These are phyloP conservation scores for Carex cristatella DNA, from an alignment of 176 grass and related monocot species.

Conservation along the genomic window DNA sequence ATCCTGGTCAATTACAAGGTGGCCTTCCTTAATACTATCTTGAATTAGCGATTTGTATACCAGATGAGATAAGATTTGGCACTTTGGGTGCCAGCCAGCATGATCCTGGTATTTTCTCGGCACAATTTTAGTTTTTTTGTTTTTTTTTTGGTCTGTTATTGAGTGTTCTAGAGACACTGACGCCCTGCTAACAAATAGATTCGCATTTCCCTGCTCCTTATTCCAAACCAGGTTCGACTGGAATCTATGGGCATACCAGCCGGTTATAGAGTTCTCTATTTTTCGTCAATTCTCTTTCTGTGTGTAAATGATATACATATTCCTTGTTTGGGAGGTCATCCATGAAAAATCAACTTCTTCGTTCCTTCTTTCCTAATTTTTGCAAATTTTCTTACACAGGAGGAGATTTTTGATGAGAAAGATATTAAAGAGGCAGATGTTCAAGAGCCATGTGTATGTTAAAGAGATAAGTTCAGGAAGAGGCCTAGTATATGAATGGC, in stretches of 20 bases:
- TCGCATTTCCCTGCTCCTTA: too few relatives aligned
- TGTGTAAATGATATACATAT: not conserved
- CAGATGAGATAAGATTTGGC: not conserved
- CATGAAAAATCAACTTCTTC: not conserved
- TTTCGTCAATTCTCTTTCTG: not conserved
- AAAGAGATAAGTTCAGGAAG: not conserved
- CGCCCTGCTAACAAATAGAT: too few relatives aligned
- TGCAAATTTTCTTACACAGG: slow-evolving; percentile 22
- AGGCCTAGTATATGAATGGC: not conserved
- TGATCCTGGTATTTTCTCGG: not conserved
- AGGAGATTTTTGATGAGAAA: slow-evolving; percentile 85
- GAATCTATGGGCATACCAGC: not conserved
- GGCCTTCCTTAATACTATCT: not conserved
- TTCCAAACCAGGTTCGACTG: too few relatives aligned
- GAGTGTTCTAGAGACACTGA: not conserved
- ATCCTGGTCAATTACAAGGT: not conserved
- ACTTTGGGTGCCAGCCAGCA: not conserved
- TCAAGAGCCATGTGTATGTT: not conserved
- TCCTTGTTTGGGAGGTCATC: not conserved
- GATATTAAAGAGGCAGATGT: slow-evolving; percentile 47
- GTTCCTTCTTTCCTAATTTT: not conserved
- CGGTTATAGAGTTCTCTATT: not conserved
- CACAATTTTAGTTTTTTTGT: not conserved
- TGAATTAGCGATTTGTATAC: not conserved
- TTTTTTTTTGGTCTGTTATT: not conserved